phyloP scores from a whole-genome alignment of 495 filamentous ascomycete species.

The Podospora pseudoanserina region DNA sequence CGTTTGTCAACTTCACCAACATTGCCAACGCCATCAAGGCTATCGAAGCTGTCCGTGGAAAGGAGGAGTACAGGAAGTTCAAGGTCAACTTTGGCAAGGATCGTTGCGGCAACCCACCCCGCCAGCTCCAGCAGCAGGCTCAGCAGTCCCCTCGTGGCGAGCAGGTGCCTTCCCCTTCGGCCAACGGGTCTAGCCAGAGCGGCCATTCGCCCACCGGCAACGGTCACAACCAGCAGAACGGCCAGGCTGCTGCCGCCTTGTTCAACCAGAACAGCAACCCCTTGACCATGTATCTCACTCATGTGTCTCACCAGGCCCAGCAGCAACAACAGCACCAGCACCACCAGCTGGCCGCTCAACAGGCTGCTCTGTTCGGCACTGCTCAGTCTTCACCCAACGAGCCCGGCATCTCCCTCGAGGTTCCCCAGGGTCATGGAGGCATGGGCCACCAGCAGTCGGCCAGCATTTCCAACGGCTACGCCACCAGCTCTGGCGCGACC shows the following conservation, averaged over 20 bases:
- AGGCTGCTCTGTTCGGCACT: conserved; percentile 58
- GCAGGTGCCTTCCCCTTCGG: conserved; percentile 68
- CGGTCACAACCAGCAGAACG: conserved; percentile 18
- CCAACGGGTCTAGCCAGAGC: conserved; percentile 50
- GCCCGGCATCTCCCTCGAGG: conserved; percentile 45
- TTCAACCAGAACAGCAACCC: conserved; percentile 85
- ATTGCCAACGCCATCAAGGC: conserved; percentile 99
- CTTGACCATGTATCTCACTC: conserved; percentile 87
- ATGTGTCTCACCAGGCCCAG: conserved; percentile 74
- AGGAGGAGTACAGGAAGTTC: conserved; percentile 95
- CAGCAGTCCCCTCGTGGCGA: conserved; percentile 47
- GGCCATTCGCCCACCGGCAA: conserved; percentile 51
- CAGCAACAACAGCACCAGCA: conserved; percentile 72
- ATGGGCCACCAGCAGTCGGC: conserved; percentile 56
- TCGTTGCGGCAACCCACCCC: conserved; percentile 91
- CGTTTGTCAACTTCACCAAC: conserved; percentile 99
- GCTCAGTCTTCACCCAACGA: conserved; percentile 55
- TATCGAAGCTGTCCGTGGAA: conserved; percentile 89
- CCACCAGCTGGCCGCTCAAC: conserved; percentile 55
- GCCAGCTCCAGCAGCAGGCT: conserved; percentile 65
- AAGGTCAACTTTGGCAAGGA: conserved; percentile 99
- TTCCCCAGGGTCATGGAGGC: conserved; percentile 50
- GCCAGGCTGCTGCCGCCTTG: conserved; percentile 46
- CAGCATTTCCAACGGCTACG: conserved; percentile 59
- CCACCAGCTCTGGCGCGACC: conserved; percentile 54